Conservation (phyloP, 164 flowering plant genomes). For the Echeveria elegans region DNA sequence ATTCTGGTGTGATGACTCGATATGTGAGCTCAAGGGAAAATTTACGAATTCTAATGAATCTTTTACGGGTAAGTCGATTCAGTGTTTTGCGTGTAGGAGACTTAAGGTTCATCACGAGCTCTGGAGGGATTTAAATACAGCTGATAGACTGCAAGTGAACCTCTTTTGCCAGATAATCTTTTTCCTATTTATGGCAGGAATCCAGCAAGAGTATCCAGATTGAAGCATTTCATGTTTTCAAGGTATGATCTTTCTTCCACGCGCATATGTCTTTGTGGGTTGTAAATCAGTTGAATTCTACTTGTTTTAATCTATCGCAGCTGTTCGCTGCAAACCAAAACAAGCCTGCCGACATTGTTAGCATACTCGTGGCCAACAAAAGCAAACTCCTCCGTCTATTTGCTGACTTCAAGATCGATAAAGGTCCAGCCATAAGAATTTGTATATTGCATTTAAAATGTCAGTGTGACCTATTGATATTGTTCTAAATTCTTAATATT, state of each 20-base stretch:
- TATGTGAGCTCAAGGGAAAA: conserved; percentile 91
- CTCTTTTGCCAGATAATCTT: not conserved
- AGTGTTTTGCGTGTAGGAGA: not conserved
- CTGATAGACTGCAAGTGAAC: not conserved
- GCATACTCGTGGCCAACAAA: conserved; percentile 72
- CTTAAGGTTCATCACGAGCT: not conserved
- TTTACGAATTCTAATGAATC: conserved; percentile 88
- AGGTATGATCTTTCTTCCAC: conserved; percentile 34
- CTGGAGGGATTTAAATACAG: not conserved
- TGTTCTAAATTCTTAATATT: not conserved
- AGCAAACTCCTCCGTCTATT: conserved; percentile 85
- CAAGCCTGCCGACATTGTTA: conserved; percentile 81
- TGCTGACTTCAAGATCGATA: conserved; percentile 72
- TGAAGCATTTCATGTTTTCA: conserved; percentile 95
- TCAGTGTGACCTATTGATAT: not conserved
- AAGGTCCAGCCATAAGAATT: conserved; percentile 36
- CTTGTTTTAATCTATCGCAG: conserved; percentile 24
- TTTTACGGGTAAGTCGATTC: conserved; percentile 57
- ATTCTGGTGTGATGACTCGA: conserved; percentile 70
- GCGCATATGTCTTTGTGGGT: not conserved
- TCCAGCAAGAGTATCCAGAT: conserved; percentile 78
- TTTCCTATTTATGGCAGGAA: conserved; percentile 38
- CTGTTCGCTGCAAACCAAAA: conserved; percentile 87
- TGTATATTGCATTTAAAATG: not conserved
- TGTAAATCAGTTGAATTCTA: not conserved